Evolutionary conservation across 2,329 filamentous ascomycete genomes (phyloP).

Genomic region (Sclerotiophoma versabilis): DNA sequence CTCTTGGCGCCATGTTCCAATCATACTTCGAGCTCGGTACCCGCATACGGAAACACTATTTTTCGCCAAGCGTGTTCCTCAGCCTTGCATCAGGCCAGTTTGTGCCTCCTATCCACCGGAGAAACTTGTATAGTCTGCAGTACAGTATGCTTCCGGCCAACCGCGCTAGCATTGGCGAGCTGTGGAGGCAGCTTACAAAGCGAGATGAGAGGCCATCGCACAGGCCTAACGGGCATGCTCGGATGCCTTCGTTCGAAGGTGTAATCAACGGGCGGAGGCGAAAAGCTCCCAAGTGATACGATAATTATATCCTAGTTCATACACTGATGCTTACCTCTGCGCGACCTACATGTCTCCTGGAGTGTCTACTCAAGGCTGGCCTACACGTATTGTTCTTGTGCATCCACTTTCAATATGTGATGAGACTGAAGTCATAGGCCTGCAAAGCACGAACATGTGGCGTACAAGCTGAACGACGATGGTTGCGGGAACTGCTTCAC

Average conservation of each 20-base stretch:
- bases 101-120: slow-evolving; percentile 92
- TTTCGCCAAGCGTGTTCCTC: slow-evolving; percentile 85
- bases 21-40: slow-evolving; percentile 96
- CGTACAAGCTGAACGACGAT: no score
- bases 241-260: slow-evolving; percentile 16
- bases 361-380: no score
- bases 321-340: background rate
- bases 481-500: no score
- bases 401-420: no score
- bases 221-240: slow-evolving; percentile 15
- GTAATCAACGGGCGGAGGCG: slow-evolving; percentile 10
- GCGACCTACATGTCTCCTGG: background rate
- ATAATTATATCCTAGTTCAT: background rate
- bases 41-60: slow-evolving; percentile 92
- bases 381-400: no score
- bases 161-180: slow-evolving; percentile 79
- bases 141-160: slow-evolving; percentile 95
- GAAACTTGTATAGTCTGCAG: slow-evolving; percentile 93
- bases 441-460: no score
- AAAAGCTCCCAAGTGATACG: background rate
- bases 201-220: slow-evolving; percentile 9
- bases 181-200: slow-evolving; percentile 73
- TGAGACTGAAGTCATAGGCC: no score
- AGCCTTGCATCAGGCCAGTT: slow-evolving; percentile 90
- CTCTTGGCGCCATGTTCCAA: slow-evolving; percentile 92